Base-by-base conservation (phyloP, 805 yeast genomes). In the Myxozyma melibiosi region DNA sequence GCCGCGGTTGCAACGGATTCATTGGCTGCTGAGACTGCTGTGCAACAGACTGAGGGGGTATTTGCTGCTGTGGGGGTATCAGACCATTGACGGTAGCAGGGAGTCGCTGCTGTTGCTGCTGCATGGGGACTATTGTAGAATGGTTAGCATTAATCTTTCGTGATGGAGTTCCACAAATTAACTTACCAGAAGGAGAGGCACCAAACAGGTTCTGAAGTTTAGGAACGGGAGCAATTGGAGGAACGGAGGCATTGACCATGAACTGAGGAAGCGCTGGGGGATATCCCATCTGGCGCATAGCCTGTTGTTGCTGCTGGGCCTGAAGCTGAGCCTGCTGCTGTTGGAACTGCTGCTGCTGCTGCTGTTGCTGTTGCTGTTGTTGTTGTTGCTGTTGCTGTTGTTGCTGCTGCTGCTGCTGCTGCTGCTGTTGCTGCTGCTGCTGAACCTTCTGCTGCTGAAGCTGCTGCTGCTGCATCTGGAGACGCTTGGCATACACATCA, bases 391-490 rank as follows among this genome's bases (percentile, higher is more conserved):
- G 28, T n/a, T n/a, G 43, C n/a, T 33, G 46, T 20, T 49, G 53
- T 8, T 16, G 39, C 24, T 49, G 48, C n/a, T 40, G 44, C 14
- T 20, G 44, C 24, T 34, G 51, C 24, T 27, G 37, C 38, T 38
- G 55, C 16, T 58, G 63, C 28, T 39, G 43, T 30, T 50, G 53
- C 28, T 39, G 59, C 16, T 45, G 62, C 22, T 46, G 53, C 27
- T 50, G 58, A 20, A 44, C 46, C n/a, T 55, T 39, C 39, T 58
- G 63, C 33, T 58, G 63, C 46, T 46, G 54, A 20, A 51, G 47
- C 30, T 47, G 56, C 35, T 56, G 62, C 40, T 58, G 64, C 46
- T 58, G 62, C 31, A 50, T 40, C 35, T 61, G 64, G 16, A 52
- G 39, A 18, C 64, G 62, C 33, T 56, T 56, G 16, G 48, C 42